Evolutionary conservation across 2,329 filamentous ascomycete species (phyloP).

Genomic region (Paraphaeosphaeria minitans): DNA sequence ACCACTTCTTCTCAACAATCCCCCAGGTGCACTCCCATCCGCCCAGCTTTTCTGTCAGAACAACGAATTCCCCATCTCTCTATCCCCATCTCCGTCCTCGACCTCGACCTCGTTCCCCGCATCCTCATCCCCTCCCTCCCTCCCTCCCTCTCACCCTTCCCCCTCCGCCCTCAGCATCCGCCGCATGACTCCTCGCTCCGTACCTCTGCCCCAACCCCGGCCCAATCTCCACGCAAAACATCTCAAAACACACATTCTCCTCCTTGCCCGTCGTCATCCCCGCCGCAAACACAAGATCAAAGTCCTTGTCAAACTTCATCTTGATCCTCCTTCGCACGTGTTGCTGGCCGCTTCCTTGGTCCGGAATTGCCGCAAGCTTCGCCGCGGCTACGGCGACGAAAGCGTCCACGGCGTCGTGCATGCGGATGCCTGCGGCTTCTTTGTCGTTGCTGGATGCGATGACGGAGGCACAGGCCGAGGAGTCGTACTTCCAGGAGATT

Average conservation of each 20-base stretch:
- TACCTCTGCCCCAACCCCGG: background rate
- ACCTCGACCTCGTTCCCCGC: no score
- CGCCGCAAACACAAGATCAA: background rate
- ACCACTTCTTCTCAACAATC: no score
- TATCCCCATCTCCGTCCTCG: no score
- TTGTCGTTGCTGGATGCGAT: background rate
- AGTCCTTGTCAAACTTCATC: background rate
- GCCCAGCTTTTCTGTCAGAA: no score
- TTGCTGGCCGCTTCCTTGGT: background rate
- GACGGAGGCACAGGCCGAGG: background rate
- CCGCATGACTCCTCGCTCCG: no score
- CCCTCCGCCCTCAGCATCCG: background rate
- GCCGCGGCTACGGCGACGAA: background rate
- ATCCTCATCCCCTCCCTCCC: no score
- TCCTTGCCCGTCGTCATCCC: background rate
- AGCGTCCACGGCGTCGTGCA: background rate
- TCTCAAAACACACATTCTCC: background rate
- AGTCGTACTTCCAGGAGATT: background rate
- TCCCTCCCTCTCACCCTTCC: background rate
- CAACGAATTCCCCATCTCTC: no score
- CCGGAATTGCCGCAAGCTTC: no score
- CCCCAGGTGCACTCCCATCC: no score
- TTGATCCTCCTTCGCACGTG: background rate
- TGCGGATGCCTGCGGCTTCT: background rate
- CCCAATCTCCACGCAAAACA: background rate